phyloP scores from a whole-genome alignment of 2,329 filamentous ascomycete genomes.

The Fusarium udum region DNA sequence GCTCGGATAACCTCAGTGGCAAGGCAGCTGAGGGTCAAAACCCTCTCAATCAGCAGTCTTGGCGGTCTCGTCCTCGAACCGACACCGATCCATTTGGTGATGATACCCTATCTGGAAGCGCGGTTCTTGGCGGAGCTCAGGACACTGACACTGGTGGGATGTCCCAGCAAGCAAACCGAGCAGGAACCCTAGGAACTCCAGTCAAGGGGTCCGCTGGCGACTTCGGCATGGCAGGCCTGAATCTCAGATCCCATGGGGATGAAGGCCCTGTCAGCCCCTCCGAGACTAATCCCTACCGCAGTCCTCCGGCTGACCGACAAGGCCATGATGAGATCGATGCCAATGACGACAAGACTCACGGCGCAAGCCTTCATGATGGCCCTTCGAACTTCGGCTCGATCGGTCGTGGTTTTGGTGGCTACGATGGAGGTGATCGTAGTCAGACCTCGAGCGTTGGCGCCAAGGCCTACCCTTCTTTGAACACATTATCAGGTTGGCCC shows the following conservation, averaged over 20 bases:
- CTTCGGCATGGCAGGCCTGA: conserved; percentile 70
- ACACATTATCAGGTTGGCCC: conserved; percentile 70
- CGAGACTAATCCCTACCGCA: conserved; percentile 95
- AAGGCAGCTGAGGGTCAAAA: conserved; percentile 61
- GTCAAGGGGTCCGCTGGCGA: conserved; percentile 65
- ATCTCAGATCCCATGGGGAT: conserved; percentile 66
- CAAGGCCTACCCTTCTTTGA: conserved; percentile 73
- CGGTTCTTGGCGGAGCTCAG: conserved; percentile 78
- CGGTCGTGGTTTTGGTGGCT: conserved; percentile 61
- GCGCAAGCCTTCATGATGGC: conserved; percentile 52
- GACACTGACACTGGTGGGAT: conserved; percentile 64
- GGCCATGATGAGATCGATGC: conserved; percentile 70
- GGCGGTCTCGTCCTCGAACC: conserved; percentile 70
- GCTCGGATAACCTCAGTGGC: conserved; percentile 68
- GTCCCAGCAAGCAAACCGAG: conserved; percentile 46
- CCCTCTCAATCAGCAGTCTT: conserved; percentile 56
- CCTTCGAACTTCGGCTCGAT: conserved; percentile 63
- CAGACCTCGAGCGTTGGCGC: conserved; percentile 90
- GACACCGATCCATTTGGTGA: conserved; percentile 84
- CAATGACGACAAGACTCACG: conserved; percentile 59
- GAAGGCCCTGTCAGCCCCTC: conserved; percentile 87
- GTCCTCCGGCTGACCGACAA: conserved; percentile 81
- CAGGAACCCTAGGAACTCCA: conserved; percentile 61
- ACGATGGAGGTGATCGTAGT: conserved; percentile 85
- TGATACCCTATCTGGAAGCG: conserved; percentile 71